Evolutionary conservation across 2,329 filamentous ascomycete genomes (phyloP).

Genomic region (Phaeosphaeriaceae sp.): DNA sequence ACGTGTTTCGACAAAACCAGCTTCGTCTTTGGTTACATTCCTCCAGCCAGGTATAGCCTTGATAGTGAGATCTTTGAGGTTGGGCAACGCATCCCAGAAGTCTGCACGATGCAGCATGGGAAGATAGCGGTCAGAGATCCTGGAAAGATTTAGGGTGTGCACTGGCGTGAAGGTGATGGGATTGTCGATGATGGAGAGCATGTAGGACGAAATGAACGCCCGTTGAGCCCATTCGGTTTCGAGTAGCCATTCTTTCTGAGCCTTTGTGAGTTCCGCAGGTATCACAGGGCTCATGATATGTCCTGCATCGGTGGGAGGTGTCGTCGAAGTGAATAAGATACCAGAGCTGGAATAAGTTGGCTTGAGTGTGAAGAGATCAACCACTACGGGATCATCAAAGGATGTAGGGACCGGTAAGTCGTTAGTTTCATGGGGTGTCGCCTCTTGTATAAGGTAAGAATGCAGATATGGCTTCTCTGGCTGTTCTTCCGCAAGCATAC

Average conservation of each 20-base stretch:
- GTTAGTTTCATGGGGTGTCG: constrained; percentile 26
- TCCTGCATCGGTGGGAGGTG: constrained; percentile 28
- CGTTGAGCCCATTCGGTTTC: constrained; percentile 74
- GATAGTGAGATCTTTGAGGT: constrained; percentile 63
- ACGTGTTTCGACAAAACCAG: constrained; percentile 59
- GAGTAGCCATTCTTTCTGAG: constrained; percentile 73
- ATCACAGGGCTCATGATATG: constrained; percentile 51
- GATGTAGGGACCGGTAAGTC: constrained; percentile 24
- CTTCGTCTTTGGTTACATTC: constrained; percentile 60
- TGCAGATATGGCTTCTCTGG: constrained; percentile 41
- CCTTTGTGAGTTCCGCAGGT: constrained; percentile 63
- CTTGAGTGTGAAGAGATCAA: constrained; percentile 26
- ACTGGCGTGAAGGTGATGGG: constrained; percentile 60
- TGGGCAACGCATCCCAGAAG: constrained; percentile 68
- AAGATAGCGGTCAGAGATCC: constrained; percentile 68
- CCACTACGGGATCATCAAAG: constrained; percentile 28
- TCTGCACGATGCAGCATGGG: constrained; percentile 62
- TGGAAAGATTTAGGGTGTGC: constrained; percentile 67
- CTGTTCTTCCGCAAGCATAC: constrained; percentile 21
- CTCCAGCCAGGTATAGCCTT: constrained; percentile 73
- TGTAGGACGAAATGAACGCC: constrained; percentile 72
- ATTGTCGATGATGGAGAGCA: constrained; percentile 70
- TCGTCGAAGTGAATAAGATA: constrained; percentile 44
- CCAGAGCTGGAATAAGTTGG: constrained; percentile 25
- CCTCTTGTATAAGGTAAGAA: constrained; percentile 34